phyloP scores from a whole-genome alignment of 225 moss, liverwort and hornwort species.

The Ulota crispa region DNA sequence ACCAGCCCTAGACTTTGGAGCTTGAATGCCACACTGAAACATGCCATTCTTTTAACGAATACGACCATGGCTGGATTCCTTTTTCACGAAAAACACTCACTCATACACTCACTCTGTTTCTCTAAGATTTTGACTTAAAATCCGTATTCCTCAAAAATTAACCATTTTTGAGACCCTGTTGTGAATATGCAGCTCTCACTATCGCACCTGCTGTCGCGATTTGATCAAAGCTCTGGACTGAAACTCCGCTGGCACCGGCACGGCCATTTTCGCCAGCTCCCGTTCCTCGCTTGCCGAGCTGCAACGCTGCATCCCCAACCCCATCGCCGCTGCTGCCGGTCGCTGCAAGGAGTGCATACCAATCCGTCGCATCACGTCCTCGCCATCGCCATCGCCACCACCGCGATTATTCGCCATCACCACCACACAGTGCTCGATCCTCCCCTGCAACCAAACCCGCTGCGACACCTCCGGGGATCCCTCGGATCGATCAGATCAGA shows the following conservation, averaged over 20 bases:
- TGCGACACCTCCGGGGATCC: neutral
- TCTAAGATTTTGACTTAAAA: neutral
- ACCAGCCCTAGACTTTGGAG: neutral
- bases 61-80: neutral
- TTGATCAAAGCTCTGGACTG: constrained; percentile 14
- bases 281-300: neutral
- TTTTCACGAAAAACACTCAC: neutral
- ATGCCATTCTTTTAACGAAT: neutral
- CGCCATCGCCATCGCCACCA: neutral
- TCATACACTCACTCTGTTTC: neutral
- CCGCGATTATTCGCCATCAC: neutral
- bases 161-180: no score
- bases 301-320: constrained; percentile 23
- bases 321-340: neutral
- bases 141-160: neutral
- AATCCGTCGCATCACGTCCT: neutral
- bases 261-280: neutral
- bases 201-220: constrained; percentile 23
- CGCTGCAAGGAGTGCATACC: neutral
- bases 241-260: constrained; percentile 22
- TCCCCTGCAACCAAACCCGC: neutral
- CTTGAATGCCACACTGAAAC: neutral
- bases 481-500: neutral
- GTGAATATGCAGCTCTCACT: neutral
- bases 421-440: neutral